Percentiles rank a stretch among this genome's conserved stretches.
Conservation (phyloP, 352 stramenopile species). For the Phytophthora capsici region DNA sequence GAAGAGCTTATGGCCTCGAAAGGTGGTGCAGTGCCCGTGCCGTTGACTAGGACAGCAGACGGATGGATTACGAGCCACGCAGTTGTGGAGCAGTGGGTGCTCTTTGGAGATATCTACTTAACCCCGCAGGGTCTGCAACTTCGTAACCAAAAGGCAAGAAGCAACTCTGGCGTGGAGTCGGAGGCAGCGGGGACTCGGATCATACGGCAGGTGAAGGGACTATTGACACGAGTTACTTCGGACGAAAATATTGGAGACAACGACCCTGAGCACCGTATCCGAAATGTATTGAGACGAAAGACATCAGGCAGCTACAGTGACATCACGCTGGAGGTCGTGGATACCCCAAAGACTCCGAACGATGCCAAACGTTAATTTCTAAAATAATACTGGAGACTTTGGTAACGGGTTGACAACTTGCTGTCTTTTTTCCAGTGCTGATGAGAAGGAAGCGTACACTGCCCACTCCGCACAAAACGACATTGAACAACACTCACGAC, state of each 20-base stretch:
- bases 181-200: slow-evolving; percentile 49
- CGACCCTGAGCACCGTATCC: slow-evolving; percentile 75
- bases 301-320: slow-evolving; percentile 86
- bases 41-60: slow-evolving; percentile 73
- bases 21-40: slow-evolving; percentile 77
- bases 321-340: slow-evolving; percentile 67
- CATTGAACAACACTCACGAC: slow-evolving; percentile 14
- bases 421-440: slow-evolving; percentile 2
- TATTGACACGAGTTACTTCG: slow-evolving; percentile 44
- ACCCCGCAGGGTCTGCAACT: slow-evolving; percentile 65
- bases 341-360: slow-evolving; percentile 63
- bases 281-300: slow-evolving; percentile 68
- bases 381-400: slow-evolving; percentile 39
- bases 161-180: slow-evolving; percentile 60
- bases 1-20: slow-evolving; percentile 84
- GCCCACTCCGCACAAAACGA: slow-evolving; percentile 20
- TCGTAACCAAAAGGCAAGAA: slow-evolving; percentile 58
- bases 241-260: slow-evolving; percentile 57
- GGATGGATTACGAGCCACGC: slow-evolving; percentile 87
- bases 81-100: slow-evolving; percentile 82
- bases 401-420: slow-evolving; percentile 28
- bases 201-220: slow-evolving; percentile 49
- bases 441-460: slow-evolving; percentile 32
- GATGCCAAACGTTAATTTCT: slow-evolving; percentile 34
- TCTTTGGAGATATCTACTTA: slow-evolving; percentile 81